Evolutionary conservation across 805 yeast genomes (phyloP).

Genomic region (Yueomyces sinensis): DNA sequence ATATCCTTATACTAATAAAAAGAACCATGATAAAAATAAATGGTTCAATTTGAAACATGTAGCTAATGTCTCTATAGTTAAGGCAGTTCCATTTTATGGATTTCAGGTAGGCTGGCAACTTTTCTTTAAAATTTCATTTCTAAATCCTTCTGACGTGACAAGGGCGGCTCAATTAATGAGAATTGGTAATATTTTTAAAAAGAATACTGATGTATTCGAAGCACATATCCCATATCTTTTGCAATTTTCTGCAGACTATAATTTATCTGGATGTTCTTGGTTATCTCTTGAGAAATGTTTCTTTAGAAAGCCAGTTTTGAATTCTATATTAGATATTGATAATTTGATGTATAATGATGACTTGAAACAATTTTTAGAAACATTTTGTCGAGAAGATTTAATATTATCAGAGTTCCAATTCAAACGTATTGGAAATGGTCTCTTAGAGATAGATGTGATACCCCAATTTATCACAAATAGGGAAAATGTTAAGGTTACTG

Average conservation of each 20-base stretch:
- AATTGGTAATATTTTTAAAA: slow-evolving; percentile 30
- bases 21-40: not conserved
- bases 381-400: slow-evolving; percentile 6
- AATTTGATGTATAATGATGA: slow-evolving; percentile 20
- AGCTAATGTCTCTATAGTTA: slow-evolving; percentile 50
- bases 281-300: slow-evolving; percentile 32
- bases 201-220: slow-evolving; percentile 45
- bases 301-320: slow-evolving; percentile 46
- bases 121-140: slow-evolving; percentile 54
- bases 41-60: slow-evolving; percentile 28
- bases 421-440: slow-evolving; percentile 46
- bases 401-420: slow-evolving; percentile 10
- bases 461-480: slow-evolving; percentile 54
- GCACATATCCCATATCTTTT: slow-evolving; percentile 65
- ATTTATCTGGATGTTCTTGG: slow-evolving; percentile 79
- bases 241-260: slow-evolving; percentile 75
- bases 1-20: slow-evolving; percentile 1
- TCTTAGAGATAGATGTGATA: slow-evolving; percentile 59
- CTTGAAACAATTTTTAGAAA: slow-evolving; percentile 23
- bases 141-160: slow-evolving; percentile 46
- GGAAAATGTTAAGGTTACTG: slow-evolving; percentile 27
- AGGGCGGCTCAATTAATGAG: slow-evolving; percentile 40
- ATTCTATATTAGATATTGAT: slow-evolving; percentile 17
- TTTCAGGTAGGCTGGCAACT: slow-evolving; percentile 51
- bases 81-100: slow-evolving; percentile 78